Base-by-base conservation (phyloP, 805 yeast genomes). In the Tetrapisispora fleetii region DNA sequence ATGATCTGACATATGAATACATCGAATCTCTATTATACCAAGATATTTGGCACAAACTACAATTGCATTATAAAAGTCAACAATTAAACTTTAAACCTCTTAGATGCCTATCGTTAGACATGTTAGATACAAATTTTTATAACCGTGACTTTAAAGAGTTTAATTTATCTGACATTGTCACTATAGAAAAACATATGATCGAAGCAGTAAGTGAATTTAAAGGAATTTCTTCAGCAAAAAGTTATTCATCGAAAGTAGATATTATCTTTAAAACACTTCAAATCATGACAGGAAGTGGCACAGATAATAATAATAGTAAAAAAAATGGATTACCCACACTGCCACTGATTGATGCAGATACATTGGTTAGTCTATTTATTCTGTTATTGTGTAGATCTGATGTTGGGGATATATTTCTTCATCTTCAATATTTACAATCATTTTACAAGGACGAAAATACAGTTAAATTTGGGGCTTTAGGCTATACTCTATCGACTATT, bases 401-500 rank as follows among this genome's bases (percentile, higher is more conserved):
- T 37, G 76, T 85, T 2, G 69, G 70, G 3, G 67, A 81, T 55
- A 59, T 88, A 24, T 82, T 78, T 53, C 74, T 78, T 2, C 89
- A 85, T 54, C 59, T 90, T 11, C 72, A 68, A 42, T 88, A 86
- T 60, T 74, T 89, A 45, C 78, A 79, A 52, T 69, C 74, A 37
- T 87, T 83, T 58, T 40, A 37, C 27, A 64, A 64, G 36, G 48
- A 53, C 35, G 55, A 58, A n/a, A 67, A 65, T n/a, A 72, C 71
- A 37, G 58, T 71, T 8, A 77, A 73, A 39, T 59, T 71, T 3
- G 96, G 96, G 0, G 70, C 77, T 22, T 63, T 77, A 30, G 95
- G 86, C 11, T 91, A 91, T 61, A 81, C 89, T 1, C 54, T 88
- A 14, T 83, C 95, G 41, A 87, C 95, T 6, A 70, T 89, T 40